phyloP scores from a whole-genome alignment of 2,329 filamentous ascomycete genomes.

The Diaporthe citri region DNA sequence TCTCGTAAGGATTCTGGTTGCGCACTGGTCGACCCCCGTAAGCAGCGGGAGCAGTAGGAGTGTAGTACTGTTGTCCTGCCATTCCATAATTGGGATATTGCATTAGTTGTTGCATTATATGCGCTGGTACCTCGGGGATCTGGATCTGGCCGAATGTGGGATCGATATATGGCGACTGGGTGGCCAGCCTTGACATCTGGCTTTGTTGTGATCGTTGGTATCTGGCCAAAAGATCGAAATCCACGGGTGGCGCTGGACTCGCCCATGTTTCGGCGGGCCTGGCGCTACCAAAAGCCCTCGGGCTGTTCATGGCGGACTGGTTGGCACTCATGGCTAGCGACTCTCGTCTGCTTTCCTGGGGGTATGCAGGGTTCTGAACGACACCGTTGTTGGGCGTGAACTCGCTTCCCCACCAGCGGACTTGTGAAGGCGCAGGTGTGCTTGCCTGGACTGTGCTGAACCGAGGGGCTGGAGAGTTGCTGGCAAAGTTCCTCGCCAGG shows the following conservation, averaged over 20 bases:
- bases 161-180: conserved; percentile 35
- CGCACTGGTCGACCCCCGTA: conserved; percentile 20
- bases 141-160: conserved; percentile 15
- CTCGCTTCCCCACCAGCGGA: conserved; percentile 19
- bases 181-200: conserved; percentile 34
- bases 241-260: conserved; percentile 3
- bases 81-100: conserved; percentile 29
- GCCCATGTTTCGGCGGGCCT: conserved; percentile 35
- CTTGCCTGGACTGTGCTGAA: conserved; percentile 14
- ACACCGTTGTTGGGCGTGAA: conserved; percentile 32
- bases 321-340: conserved; percentile 37
- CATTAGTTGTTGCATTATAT: conserved; percentile 33
- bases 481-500: conserved; percentile 9
- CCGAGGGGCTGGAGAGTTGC: conserved; percentile 35
- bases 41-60: conserved; percentile 37
- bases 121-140: conserved; percentile 1
- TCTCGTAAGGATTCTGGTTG: conserved; percentile 66
- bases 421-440: conserved; percentile 18
- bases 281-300: conserved; percentile 8
- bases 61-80: conserved; percentile 31
- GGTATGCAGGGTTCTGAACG: neutral
- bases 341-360: conserved; percentile 35
- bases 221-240: conserved; percentile 26
- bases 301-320: conserved; percentile 38
- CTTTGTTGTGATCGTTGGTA: conserved; percentile 32